phyloP scores from a whole-genome alignment of 805 yeast species.

The Suhomyces sp. region DNA sequence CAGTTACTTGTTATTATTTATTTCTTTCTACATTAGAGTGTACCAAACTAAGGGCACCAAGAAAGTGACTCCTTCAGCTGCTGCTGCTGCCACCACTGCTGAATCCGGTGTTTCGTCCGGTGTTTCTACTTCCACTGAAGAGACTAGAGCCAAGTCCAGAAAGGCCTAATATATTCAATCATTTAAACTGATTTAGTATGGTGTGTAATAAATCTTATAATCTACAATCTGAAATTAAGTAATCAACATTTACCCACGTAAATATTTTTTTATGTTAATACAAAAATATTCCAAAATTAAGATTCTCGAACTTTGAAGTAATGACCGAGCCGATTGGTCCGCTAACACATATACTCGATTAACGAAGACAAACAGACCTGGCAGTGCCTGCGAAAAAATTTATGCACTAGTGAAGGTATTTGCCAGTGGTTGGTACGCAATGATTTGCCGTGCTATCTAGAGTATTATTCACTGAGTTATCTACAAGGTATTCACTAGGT shows the following conservation, averaged over 20 bases:
- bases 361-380: neutral
- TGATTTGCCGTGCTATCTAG: neutral
- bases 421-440: neutral
- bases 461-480: neutral
- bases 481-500: neutral
- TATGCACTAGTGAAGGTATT: neutral
- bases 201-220: neutral
- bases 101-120: conserved; percentile 12
- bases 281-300: no score
- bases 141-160: conserved; percentile 32
- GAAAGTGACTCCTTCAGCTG: conserved; percentile 9
- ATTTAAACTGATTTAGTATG: neutral
- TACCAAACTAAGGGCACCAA: conserved; percentile 52
- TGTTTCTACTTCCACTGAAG: conserved; percentile 5
- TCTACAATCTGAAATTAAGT: neutral
- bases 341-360: neutral
- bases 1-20: conserved; percentile 84
- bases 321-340: neutral
- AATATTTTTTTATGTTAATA: neutral
- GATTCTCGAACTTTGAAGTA: neutral
- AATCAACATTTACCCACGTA: neutral
- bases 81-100: conserved; percentile 7
- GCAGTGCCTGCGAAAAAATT: neutral
- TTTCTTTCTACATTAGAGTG: conserved; percentile 85
- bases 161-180: conserved; percentile 21